Evolutionary conservation across 768 basidiomycete genomes (phyloP).

Genomic region (Podaxis sp.): DNA sequence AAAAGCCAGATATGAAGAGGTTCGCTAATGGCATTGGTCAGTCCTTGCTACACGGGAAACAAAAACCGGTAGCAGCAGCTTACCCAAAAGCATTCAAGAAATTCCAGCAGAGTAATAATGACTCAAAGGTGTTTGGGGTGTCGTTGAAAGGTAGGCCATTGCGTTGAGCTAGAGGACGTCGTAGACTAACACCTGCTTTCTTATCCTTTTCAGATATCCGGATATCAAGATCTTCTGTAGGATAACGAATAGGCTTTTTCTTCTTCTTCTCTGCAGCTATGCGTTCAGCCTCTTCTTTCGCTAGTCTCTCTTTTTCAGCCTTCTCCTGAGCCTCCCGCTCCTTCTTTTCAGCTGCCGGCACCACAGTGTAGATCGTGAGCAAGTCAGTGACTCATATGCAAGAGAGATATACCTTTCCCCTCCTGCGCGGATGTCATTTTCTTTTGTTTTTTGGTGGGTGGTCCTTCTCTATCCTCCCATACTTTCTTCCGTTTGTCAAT

Average conservation of each 20-base stretch:
- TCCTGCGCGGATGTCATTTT: slow-evolving; percentile 72
- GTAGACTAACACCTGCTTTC: slow-evolving; percentile 69
- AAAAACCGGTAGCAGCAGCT: slow-evolving; percentile 23
- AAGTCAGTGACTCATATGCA: slow-evolving; percentile 9
- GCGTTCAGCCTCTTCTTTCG: slow-evolving; percentile 70
- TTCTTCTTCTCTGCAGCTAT: slow-evolving; percentile 79
- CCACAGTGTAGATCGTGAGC: slow-evolving; percentile 18
- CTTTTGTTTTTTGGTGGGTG: slow-evolving; percentile 79
- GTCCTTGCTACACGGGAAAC: slow-evolving; percentile 13
- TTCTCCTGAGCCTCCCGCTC: slow-evolving; percentile 72
- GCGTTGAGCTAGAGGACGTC: slow-evolving; percentile 64
- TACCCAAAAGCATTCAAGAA: slow-evolving; percentile 94
- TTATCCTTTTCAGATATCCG: slow-evolving; percentile 78
- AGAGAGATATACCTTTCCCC: slow-evolving; percentile 55
- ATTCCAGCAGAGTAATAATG: slow-evolving; percentile 91
- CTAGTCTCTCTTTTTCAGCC: slow-evolving; percentile 59
- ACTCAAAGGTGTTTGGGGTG: slow-evolving; percentile 66
- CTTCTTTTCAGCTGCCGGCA: slow-evolving; percentile 52
- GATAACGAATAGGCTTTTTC: slow-evolving; percentile 89
- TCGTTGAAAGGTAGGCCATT: slow-evolving; percentile 68
- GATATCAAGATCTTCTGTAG: slow-evolving; percentile 90
- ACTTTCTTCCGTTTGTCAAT: slow-evolving; percentile 92
- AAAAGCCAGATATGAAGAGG: slow-evolving; percentile 86
- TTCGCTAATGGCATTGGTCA: slow-evolving; percentile 49
- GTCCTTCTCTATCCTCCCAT: slow-evolving; percentile 86